Base-by-base conservation (phyloP, 2,329 filamentous ascomycete species). In the Diaporthe ampelina region DNA sequence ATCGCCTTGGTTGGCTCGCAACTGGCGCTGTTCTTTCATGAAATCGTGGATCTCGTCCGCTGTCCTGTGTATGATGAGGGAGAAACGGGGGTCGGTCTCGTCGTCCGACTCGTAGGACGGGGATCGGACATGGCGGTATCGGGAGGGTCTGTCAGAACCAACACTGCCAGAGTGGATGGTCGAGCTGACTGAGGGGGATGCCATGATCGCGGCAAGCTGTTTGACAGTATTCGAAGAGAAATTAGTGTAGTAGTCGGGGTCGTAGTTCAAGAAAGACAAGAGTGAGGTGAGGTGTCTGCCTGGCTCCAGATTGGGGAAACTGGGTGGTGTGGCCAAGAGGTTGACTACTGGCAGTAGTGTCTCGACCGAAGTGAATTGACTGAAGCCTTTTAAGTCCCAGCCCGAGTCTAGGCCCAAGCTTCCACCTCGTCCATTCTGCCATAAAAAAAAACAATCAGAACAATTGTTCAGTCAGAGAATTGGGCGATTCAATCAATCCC, bases 231-330 rank as follows among this genome's bases (percentile, higher is more conserved):
- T 32, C 1, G 3, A 26, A 5, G n/a, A 67, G 11, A 5, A 68
- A 10, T 4, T 21, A 1, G n/a, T 21, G 48, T 52, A 40, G 17
- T 15, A 26, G 48, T 26, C 13, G 11, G 9, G 40, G 40, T 67
- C 24, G 45, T 50, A 8, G 61, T 24, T 11, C 19, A 45, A 48
- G 10, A 29, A 67, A 24, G 29, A 3, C 61, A 52, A 37, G 29
- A 52, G 40, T 43, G 40, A 26, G 37, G 29, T 35, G 61, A 52
- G 61, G 32, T 67, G 61, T 67, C 61, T 67, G 61, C 61, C 61
- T 67, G 45, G 45, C 17, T 37, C 29, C 61, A 50, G 35, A 17
- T 67, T 67, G 45, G 63, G 29, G 32, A 24, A 52, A n/a, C 3
- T 35, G 35, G 43, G 35, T 5, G 3, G 29, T 24, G n/a, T 24